These are phyloP conservation scores for Yamadazyma buinensis DNA, from an alignment of 1,139 yeast genomes.

Conservation along the genomic window DNA sequence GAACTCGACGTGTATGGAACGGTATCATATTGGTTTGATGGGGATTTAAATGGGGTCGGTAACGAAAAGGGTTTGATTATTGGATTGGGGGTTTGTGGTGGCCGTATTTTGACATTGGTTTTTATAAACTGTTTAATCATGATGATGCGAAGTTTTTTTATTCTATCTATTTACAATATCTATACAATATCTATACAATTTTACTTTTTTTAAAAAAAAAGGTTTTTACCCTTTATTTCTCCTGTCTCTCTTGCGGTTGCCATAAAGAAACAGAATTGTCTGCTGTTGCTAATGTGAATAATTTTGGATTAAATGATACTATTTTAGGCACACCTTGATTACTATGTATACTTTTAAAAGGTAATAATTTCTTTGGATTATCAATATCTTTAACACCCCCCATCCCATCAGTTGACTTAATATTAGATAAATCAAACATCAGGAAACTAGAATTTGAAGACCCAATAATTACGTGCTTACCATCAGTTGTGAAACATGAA, in stretches of 20 bases:
- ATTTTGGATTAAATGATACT: slow-evolving; percentile 72
- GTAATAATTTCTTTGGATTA: slow-evolving; percentile 21
- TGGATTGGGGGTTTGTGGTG: too few relatives aligned
- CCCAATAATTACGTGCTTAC: slow-evolving; percentile 65
- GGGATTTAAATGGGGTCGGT: too few relatives aligned
- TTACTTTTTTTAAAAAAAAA: too few relatives aligned
- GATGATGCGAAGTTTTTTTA: slow-evolving; percentile 1
- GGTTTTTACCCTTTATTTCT: too few relatives aligned
- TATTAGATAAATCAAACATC: slow-evolving; percentile 57
- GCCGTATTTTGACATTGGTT: slow-evolving; percentile 6
- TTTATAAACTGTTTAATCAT: slow-evolving; percentile 5
- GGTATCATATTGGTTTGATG: too few relatives aligned
- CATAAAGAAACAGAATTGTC: slow-evolving; percentile 51
- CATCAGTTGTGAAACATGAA: slow-evolving; percentile 80
- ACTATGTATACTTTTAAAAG: slow-evolving; percentile 22
- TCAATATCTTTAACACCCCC: slow-evolving; percentile 13
- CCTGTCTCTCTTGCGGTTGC: slow-evolving; percentile 32
- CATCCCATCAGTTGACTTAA: slow-evolving; percentile 27
- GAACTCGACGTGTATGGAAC: slow-evolving; percentile 3
- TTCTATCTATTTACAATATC: too few relatives aligned
- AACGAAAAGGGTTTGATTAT: too few relatives aligned
- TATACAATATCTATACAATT: too few relatives aligned
- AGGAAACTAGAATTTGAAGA: slow-evolving; percentile 53
- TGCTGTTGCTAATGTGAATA: slow-evolving; percentile 76
- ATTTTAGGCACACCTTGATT: slow-evolving; percentile 52